A percentile compares a stretch with the other conserved stretches of the same genome.
Evolutionary conservation across 805 yeast species (phyloP).

Genomic region (Nakazawaea ambrosiae): DNA sequence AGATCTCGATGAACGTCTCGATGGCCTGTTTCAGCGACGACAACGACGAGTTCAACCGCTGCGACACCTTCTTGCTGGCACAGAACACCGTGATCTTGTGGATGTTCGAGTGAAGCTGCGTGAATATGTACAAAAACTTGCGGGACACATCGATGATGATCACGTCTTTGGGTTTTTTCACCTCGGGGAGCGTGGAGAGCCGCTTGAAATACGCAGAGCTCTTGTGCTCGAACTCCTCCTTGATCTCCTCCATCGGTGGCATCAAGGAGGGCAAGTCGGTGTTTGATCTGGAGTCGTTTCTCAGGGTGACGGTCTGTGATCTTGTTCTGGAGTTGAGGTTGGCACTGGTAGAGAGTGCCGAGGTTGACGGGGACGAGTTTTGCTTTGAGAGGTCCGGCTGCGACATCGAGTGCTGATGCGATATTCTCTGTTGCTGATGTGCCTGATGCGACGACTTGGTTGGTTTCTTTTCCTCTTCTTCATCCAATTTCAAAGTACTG

Average conservation of each 20-base stretch:
- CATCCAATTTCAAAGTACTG: slow-evolving; percentile 15
- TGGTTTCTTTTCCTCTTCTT: slow-evolving; percentile 12
- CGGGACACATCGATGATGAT: slow-evolving; percentile 39
- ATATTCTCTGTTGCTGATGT: slow-evolving; percentile 8
- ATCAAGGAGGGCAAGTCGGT: not conserved
- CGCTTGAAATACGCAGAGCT: slow-evolving; percentile 61
- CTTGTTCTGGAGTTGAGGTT: slow-evolving; percentile 1
- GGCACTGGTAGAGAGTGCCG: slow-evolving; percentile 7
- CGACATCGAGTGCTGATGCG: slow-evolving; percentile 7
- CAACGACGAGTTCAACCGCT: slow-evolving; percentile 43
- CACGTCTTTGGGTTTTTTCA: slow-evolving; percentile 10
- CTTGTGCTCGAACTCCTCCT: slow-evolving; percentile 37
- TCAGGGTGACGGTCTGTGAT: slow-evolving; percentile 6
- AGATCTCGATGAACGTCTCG: slow-evolving; percentile 48
- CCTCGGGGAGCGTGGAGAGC: slow-evolving; percentile 56
- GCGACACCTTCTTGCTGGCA: slow-evolving; percentile 44
- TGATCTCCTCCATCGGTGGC: slow-evolving; percentile 4
- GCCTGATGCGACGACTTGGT: slow-evolving; percentile 8
- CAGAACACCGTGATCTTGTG: slow-evolving; percentile 53
- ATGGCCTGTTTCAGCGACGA: slow-evolving; percentile 47
- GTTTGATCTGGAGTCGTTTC: not conserved
- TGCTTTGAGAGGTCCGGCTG: slow-evolving; percentile 5
- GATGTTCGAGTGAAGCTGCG: slow-evolving; percentile 57
- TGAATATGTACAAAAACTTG: slow-evolving; percentile 53
- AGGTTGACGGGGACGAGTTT: not conserved